A percentile compares a stretch with the other conserved stretches of the same genome.
These are phyloP conservation scores for Trametes versicolor DNA, from an alignment of 1,284 basidiomycete genomes.

Conservation along the genomic window DNA sequence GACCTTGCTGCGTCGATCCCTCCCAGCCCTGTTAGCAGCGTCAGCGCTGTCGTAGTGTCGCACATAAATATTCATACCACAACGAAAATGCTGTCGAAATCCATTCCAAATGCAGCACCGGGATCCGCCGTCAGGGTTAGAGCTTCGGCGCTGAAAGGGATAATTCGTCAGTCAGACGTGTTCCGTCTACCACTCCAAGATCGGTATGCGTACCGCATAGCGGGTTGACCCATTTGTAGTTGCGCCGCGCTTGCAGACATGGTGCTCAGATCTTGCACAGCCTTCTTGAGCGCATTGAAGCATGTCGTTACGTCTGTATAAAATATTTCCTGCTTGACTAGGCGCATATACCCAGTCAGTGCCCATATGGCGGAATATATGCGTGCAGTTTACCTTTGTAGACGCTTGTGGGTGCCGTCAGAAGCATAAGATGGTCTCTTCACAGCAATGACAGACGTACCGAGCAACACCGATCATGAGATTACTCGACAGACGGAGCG, in stretches of 20 bases:
- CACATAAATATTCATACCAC: constrained; percentile 53
- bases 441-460: constrained; percentile 54
- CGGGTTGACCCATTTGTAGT: constrained; percentile 76
- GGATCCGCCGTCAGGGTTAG: constrained; percentile 70
- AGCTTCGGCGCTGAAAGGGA: constrained; percentile 57
- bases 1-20: constrained; percentile 43
- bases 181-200: neutral
- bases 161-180: constrained; percentile 5
- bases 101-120: constrained; percentile 58
- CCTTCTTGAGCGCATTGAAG: constrained; percentile 77
- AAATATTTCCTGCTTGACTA: constrained; percentile 87
- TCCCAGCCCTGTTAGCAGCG: constrained; percentile 65
- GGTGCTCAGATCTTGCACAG: constrained; percentile 68
- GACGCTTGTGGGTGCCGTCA: constrained; percentile 53
- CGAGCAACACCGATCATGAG: constrained; percentile 88
- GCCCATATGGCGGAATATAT: neutral
- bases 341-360: neutral
- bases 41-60: neutral
- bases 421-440: constrained; percentile 4
- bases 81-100: constrained; percentile 72
- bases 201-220: constrained; percentile 58
- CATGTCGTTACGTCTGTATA: constrained; percentile 82
- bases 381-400: constrained; percentile 67
- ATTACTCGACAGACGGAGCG: constrained; percentile 85
- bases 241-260: constrained; percentile 54